Conservation (phyloP, 345 rosid species). For the Salix caprea region DNA sequence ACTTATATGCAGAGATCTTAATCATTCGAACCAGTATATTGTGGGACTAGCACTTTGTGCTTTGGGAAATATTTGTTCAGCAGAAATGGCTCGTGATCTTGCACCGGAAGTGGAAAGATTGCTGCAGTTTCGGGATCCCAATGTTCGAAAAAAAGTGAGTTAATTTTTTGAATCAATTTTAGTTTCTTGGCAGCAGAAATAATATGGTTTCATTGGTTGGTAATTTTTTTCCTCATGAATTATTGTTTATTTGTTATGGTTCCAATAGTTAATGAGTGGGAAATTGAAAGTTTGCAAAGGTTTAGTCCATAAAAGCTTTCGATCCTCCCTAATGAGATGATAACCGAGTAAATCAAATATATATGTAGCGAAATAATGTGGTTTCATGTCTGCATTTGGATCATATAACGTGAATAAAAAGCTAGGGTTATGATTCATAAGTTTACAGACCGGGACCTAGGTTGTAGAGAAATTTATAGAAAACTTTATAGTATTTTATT, state of each 20-base stretch:
- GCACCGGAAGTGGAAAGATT: slow-evolving; percentile 98
- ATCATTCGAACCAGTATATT: slow-evolving; percentile 90
- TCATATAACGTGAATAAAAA: no score
- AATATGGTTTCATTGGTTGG: no score
- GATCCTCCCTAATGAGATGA: not conserved
- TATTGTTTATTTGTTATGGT: not conserved
- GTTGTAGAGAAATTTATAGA: no score
- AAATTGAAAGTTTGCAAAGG: not conserved
- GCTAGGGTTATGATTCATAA: no score
- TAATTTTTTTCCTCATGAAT: not conserved
- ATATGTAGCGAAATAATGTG: not conserved
- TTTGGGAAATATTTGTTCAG: slow-evolving; percentile 95
- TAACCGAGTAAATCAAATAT: not conserved
- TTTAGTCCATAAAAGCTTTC: not conserved
- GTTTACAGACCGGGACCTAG: no score
- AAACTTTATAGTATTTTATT: no score
- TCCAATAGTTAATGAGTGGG: not conserved
- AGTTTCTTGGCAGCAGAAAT: not conserved
- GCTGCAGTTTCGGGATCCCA: slow-evolving; percentile 97
- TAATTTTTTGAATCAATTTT: slow-evolving; percentile 5
- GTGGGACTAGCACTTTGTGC: slow-evolving; percentile 99
- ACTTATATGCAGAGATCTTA: slow-evolving; percentile 79
- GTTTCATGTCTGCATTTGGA: not conserved
- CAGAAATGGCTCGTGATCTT: slow-evolving; percentile 99
- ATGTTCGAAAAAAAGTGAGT: slow-evolving; percentile 87